phyloP scores from a whole-genome alignment of 805 yeast species.

The Starmerella ratchasimensis region DNA sequence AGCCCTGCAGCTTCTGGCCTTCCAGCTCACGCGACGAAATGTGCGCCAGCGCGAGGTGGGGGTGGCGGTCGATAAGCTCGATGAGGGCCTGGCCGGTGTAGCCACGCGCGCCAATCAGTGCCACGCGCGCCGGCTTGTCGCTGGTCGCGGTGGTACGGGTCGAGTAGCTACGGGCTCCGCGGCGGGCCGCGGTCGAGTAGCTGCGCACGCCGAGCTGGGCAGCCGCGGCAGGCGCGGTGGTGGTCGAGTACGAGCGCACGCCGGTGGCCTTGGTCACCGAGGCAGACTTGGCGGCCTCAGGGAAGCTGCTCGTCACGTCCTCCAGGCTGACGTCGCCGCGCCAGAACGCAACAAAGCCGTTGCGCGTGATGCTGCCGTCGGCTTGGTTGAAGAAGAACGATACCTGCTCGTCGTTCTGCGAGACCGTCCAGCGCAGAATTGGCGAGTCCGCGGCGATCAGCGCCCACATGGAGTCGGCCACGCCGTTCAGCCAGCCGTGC shows the following conservation, averaged over 20 bases:
- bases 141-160: not conserved
- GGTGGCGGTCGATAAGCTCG: slow-evolving; percentile 73
- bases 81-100: slow-evolving; percentile 91
- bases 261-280: not conserved
- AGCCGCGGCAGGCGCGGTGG: not conserved
- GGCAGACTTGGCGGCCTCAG: slow-evolving; percentile 30
- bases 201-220: slow-evolving; percentile 3
- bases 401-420: slow-evolving; percentile 80
- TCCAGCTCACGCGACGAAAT: slow-evolving; percentile 91
- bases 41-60: slow-evolving; percentile 72
- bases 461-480: slow-evolving; percentile 84
- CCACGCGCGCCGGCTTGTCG: slow-evolving; percentile 61
- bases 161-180: slow-evolving; percentile 33
- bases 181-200: slow-evolving; percentile 13
- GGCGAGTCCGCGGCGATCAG: slow-evolving; percentile 63
- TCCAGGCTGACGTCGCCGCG: slow-evolving; percentile 65
- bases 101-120: slow-evolving; percentile 97
- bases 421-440: slow-evolving; percentile 73
- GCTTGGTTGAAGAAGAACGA: slow-evolving; percentile 86
- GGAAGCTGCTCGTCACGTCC: slow-evolving; percentile 40
- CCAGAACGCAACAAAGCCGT: slow-evolving; percentile 89
- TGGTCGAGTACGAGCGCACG: not conserved
- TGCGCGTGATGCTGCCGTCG: slow-evolving; percentile 83
- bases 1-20: slow-evolving; percentile 78
- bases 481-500: slow-evolving; percentile 94